These are phyloP conservation scores for Allium cepa DNA, from an alignment of 106 monocot genomes.

Conservation along the genomic window DNA sequence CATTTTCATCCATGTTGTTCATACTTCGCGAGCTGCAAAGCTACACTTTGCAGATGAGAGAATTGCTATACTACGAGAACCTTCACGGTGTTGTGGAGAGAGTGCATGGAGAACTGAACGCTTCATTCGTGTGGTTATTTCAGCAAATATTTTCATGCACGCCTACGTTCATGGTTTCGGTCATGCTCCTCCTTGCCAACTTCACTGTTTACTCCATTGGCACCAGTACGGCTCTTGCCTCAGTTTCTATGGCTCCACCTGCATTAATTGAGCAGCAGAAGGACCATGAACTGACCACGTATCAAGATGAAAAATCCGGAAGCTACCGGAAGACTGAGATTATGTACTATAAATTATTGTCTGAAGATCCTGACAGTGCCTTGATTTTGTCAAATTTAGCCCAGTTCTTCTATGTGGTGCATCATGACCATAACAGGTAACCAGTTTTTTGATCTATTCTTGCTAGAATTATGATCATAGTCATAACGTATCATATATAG, in stretches of 20 bases:
- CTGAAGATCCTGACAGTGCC: slow-evolving; percentile 38
- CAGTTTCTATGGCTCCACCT: slow-evolving; percentile 1
- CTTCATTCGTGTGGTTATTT: slow-evolving; percentile 84
- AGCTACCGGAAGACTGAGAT: slow-evolving; percentile 23
- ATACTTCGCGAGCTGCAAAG: slow-evolving; percentile 69
- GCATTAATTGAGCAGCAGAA: not conserved
- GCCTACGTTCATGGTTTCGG: slow-evolving; percentile 56
- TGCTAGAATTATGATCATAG: too few relatives aligned
- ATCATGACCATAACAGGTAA: slow-evolving; percentile 52
- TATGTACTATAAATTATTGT: slow-evolving; percentile 30
- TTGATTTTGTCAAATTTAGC: slow-evolving; percentile 65
- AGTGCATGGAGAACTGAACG: slow-evolving; percentile 52
- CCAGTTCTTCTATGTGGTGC: slow-evolving; percentile 63
- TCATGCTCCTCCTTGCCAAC: slow-evolving; percentile 80
- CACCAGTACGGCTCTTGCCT: slow-evolving; percentile 17
- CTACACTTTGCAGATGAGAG: slow-evolving; percentile 42
- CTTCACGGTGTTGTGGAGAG: slow-evolving; percentile 33
- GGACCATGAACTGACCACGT: not conserved
- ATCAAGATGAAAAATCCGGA: not conserved
- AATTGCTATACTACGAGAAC: slow-evolving; percentile 29
- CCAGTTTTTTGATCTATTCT: not conserved
- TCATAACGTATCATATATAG: slow-evolving; percentile 16
- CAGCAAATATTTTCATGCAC: slow-evolving; percentile 63
- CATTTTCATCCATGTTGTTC: slow-evolving; percentile 78
- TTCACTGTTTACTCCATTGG: slow-evolving; percentile 69